Evolutionary conservation across 1,139 yeast species (phyloP), one percentile per base, ranked within the genome.

Genomic region (Blastobotrys serpentis): DNA sequence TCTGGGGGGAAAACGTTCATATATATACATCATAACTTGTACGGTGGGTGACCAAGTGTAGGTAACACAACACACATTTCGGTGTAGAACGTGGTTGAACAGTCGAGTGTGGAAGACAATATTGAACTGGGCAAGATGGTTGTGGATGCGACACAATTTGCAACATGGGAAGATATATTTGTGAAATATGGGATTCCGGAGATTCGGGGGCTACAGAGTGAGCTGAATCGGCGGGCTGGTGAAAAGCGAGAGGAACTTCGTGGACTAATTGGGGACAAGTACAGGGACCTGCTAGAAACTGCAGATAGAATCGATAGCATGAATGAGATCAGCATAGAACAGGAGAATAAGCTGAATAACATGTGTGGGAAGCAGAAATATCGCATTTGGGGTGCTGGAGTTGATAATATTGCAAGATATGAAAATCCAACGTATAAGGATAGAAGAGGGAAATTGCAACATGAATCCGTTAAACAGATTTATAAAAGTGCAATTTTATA

Each of bases 271-370:
- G 87, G 89, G 2, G 68, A 68, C 36, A 80, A 82, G 61, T 84
- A 84, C 63, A 70, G 86, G 47, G 89, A 84, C 56, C 69, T 85
- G 57, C 72, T 85, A 32, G 71, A 76, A 34, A 84, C 85, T 4
- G 86, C 90, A 0, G 89, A 84, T 58, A 79, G 80, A 52, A 82
- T 85, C 33, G 77, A 76, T 37, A 67, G 67, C 4, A 81, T 84
- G 81, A 72, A 78, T 54, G 59, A 61, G 1, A 57, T 72, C 8
- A 72, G 79, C 1, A 56, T 49, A 3, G 37, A 45, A 6, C 59
- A 59, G 44, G 66, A 64, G 37, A 43, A 48, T 1, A 52, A 51
- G 29, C 48, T 64, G 44, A 44, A 57, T n/a, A 52, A 49, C 19
- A 43, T 63, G 30, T 52, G 58, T 36, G 48, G 51, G 21, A 40